These are phyloP conservation scores for Teratosphaeria pseudoeucalypti DNA, from an alignment of 2,329 filamentous ascomycete genomes.

Conservation along the genomic window DNA sequence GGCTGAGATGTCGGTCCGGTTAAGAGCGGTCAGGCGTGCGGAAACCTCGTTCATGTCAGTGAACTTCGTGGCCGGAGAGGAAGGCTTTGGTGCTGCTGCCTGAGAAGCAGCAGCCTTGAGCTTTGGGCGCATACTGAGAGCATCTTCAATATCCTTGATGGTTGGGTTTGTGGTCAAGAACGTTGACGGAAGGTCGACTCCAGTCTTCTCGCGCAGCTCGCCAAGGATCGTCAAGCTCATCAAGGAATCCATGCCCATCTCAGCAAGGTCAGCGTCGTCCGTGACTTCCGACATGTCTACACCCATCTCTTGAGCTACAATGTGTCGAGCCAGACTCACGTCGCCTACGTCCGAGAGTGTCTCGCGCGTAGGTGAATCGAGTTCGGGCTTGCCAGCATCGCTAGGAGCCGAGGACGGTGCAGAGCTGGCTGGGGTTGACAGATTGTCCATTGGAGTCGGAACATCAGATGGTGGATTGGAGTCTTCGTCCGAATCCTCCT, in stretches of 20 bases:
- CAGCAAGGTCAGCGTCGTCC: constrained; percentile 49
- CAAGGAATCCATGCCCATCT: constrained; percentile 46
- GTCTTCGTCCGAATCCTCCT: constrained; percentile 30
- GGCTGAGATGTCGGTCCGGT: constrained; percentile 31
- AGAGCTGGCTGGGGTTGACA: constrained; percentile 40
- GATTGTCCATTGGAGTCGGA: constrained; percentile 32
- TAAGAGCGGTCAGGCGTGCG: constrained; percentile 31
- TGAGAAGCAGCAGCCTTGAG: constrained; percentile 23
- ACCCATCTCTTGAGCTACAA: constrained; percentile 50
- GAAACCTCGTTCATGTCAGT: constrained; percentile 39
- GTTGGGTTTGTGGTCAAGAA: constrained; percentile 52
- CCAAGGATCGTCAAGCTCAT: constrained; percentile 44
- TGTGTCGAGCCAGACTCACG: constrained; percentile 37
- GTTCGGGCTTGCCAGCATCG: constrained; percentile 31
- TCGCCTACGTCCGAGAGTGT: constrained; percentile 27
- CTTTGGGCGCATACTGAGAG: constrained; percentile 46
- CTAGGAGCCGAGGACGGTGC: constrained; percentile 34
- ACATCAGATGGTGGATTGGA: constrained; percentile 32
- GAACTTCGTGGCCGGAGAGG: constrained; percentile 12
- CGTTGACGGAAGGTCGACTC: constrained; percentile 39
- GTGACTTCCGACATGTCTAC: constrained; percentile 50
- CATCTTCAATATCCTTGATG: constrained; percentile 55
- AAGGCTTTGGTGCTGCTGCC: constrained; percentile 19
- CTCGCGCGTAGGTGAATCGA: constrained; percentile 25
- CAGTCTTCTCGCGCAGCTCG: constrained; percentile 41